Evolutionary conservation across 176 grass and related monocot species (phyloP), one percentile per base, ranked within the genome.

Genomic region (Zoysia japonica): DNA sequence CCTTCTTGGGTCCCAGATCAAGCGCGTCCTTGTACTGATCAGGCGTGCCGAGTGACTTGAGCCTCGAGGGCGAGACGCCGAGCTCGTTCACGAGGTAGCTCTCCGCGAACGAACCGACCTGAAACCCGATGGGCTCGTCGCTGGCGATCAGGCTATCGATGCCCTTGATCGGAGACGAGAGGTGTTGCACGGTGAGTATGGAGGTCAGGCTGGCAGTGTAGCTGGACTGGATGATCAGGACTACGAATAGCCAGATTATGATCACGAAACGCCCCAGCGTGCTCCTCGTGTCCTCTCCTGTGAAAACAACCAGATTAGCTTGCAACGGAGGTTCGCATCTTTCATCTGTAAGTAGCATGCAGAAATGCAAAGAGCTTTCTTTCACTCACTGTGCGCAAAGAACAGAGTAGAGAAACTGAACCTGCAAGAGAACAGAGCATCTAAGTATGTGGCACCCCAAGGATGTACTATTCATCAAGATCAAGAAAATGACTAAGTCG

Each of bases 381-480:
- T 87, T 72, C 67, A 90, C 90, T 97, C 84, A 97, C 93, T 89
- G 66, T 97, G 93, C 49, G 93, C 78, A 20, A 97, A 97, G 80
- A 97, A 97, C 53, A 97, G 84, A 80, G 93, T 97, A 45, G 88
- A 97, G 80, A 97, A 93, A 76, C 93, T 90, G 85, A 97, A 97
- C 93, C 93, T 97, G 86, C 65, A 76, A 72, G 35, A 70, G 57
- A 71, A 47, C 11, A 76, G 28, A 28, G 28, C 28, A 28, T 28
- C 28, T 28, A 28, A 28, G 28, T 28, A 28, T 28, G 28, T 28
- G 28, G 28, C 28, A 28, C 28, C 28, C 28, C 28, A 28, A 28
- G 28, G 28, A 28, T 28, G 28, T 28, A 28, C 28, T 28, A 28
- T 28, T 28, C 28, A 28, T 28, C 28, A 28, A 28, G 20, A 61